Evolutionary conservation across 1,284 basidiomycete genomes (phyloP).

Genomic region (Uromyces viciae-fabae): DNA sequence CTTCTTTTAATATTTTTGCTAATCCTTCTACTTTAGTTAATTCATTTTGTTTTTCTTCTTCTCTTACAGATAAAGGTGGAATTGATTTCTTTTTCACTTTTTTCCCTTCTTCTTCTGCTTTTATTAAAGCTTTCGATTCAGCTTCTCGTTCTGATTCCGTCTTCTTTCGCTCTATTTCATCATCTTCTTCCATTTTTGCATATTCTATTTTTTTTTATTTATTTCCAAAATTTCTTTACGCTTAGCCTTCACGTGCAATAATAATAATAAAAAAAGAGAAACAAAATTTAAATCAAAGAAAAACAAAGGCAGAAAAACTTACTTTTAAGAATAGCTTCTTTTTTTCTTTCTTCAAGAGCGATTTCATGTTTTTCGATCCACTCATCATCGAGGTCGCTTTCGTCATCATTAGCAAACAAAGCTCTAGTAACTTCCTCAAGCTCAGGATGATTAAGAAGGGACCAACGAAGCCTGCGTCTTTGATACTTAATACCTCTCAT

Average conservation of each 20-base stretch:
- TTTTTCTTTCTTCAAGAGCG: constrained; percentile 59
- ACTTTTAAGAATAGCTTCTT: constrained; percentile 75
- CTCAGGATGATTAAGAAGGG: constrained; percentile 66
- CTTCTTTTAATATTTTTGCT: constrained; percentile 70
- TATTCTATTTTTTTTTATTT: background rate
- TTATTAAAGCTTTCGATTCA: background rate
- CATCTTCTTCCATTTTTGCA: background rate
- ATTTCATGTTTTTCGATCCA: constrained; percentile 81
- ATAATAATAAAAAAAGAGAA: background rate
- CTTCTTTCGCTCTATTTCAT: background rate
- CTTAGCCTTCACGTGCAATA: constrained; percentile 78
- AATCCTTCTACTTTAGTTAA: constrained; percentile 71
- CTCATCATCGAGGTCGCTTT: constrained; percentile 90
- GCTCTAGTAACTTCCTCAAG: constrained; percentile 66
- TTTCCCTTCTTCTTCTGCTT: constrained; percentile 56
- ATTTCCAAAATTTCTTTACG: constrained; percentile 57
- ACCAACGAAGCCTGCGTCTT: constrained; percentile 81
- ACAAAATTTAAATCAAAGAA: background rate
- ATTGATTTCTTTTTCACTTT: constrained; percentile 60
- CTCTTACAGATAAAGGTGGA: no score
- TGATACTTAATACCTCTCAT: constrained; percentile 79
- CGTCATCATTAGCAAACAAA: constrained; percentile 68
- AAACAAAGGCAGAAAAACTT: background rate
- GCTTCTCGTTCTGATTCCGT: no score
- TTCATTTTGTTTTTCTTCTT: constrained; percentile 65